Percentiles rank a stretch among this genome's conserved stretches.
Evolutionary conservation across 225 moss, liverwort and hornwort species (phyloP).

Genomic region (Ulota crispa): DNA sequence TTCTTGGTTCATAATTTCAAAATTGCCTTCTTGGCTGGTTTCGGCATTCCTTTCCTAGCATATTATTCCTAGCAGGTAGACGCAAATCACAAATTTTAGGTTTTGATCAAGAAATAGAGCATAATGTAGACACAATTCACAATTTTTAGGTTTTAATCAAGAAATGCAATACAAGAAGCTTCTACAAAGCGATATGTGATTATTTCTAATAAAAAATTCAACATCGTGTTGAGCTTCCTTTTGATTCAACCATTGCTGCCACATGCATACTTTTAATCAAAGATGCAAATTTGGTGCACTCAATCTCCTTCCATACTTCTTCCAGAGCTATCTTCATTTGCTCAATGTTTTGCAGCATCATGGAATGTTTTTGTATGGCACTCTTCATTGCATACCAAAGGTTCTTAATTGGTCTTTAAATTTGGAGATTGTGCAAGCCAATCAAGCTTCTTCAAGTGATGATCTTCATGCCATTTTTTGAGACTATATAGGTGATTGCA

Average conservation of each 20-base stretch:
- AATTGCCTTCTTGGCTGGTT: too few species aligned
- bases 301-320: not conserved
- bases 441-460: not conserved
- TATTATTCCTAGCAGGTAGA: too few species aligned
- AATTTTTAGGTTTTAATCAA: too few species aligned
- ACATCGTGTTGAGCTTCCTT: not conserved
- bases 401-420: not conserved
- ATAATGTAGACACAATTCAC: too few species aligned
- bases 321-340: not conserved
- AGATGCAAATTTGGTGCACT: not conserved
- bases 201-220: not conserved
- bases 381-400: not conserved
- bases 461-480: not conserved
- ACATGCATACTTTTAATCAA: not conserved
- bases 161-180: too few species aligned
- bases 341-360: not conserved
- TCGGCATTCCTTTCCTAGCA: too few species aligned
- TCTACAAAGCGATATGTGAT: too few species aligned
- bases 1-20: too few species aligned
- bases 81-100: too few species aligned
- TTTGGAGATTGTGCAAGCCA: not conserved
- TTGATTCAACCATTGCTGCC: not conserved
- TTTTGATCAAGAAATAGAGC: too few species aligned
- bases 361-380: not conserved
- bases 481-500: too few species aligned